Evolutionary conservation across 164 flowering plant genomes (phyloP), one percentile per base, ranked within the genome.

Genomic region (Tetrastigma voinierianum): DNA sequence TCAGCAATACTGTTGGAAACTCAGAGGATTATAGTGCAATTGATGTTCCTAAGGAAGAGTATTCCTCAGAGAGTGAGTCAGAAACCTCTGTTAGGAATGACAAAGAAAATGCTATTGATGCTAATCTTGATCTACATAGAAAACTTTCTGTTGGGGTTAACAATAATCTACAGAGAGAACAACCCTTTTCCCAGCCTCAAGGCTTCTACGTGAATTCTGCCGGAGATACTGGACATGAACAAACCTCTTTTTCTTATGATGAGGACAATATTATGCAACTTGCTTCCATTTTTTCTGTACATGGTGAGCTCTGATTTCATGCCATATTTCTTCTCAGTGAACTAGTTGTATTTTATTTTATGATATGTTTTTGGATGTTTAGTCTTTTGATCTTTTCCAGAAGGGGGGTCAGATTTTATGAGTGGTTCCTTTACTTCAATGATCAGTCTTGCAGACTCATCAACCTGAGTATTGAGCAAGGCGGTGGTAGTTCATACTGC

Each of bases 31-130:
- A 66, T 71, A 59, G 69, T 74, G 53, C 79, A 23, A 67, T 54
- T 66, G 73, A 78, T 64, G 59, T 63, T 70, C 70, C 61, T 11
- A 73, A 72, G 19, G 54, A 68, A 46, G 65, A 68, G 54, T 51
- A 64, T 43, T 46, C 57, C 18, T 10, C 25, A 20, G 71, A 64
- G 20, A 54, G 72, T 72, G 66, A 73, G 67, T 85, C 93, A 46
- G 75, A 76, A 32, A 76, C 84, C 57, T 93, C 95, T 45, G 72
- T 89, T 69, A 76, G 76, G 75, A 79, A 70, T 62, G 77, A 72
- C 15, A 84, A 81, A 70, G 61, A 45, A 47, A 32, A 61, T 11
- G 15, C 62, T 14, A 20, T 9, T 10, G 55, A 70, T 43, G 32
- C 49, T 47, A 55, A 65, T 60, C 44, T 13, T 43, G 40, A 63